A percentile compares a stretch with the other conserved stretches of the same genome.
phyloP scores from a whole-genome alignment of 1,139 yeast species.

The Pichia cactophila region DNA sequence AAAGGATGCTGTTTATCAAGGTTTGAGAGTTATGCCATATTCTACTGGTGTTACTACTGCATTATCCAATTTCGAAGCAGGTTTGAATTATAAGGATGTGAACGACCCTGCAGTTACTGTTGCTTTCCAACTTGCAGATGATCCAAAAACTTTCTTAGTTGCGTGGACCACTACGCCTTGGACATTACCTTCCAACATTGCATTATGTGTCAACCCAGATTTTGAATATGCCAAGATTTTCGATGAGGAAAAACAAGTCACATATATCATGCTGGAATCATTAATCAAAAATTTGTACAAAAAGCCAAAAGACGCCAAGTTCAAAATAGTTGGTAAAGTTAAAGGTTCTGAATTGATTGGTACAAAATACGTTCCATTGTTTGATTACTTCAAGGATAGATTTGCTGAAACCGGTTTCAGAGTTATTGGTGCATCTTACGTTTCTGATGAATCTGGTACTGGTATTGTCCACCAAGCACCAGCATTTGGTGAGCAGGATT shows the following conservation, averaged over 20 bases:
- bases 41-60: conserved; percentile 97
- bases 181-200: conserved; percentile 94
- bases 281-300: conserved; percentile 79
- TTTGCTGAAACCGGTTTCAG: conserved; percentile 74
- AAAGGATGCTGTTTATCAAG: conserved; percentile 85
- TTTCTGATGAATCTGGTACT: conserved; percentile 92
- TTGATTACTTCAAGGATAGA: conserved; percentile 67
- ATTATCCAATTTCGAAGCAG: conserved; percentile 95
- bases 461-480: conserved; percentile 99
- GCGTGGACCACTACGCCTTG: conserved; percentile 99
- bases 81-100: conserved; percentile 95
- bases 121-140: conserved; percentile 75
- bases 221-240: conserved; percentile 86
- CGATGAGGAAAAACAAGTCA: conserved; percentile 77
- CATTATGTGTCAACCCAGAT: conserved; percentile 83
- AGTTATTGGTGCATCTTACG: conserved; percentile 77
- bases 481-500: conserved; percentile 99
- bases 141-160: conserved; percentile 73
- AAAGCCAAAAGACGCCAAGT: conserved; percentile 88
- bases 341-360: conserved; percentile 78
- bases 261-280: conserved; percentile 77
- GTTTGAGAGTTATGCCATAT: conserved; percentile 96
- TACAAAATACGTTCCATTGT: conserved; percentile 71
- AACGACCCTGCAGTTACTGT: conserved; percentile 94
- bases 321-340: conserved; percentile 70